Base-by-base conservation (phyloP, 495 filamentous ascomycete species). In the Penicillium pancosmium region DNA sequence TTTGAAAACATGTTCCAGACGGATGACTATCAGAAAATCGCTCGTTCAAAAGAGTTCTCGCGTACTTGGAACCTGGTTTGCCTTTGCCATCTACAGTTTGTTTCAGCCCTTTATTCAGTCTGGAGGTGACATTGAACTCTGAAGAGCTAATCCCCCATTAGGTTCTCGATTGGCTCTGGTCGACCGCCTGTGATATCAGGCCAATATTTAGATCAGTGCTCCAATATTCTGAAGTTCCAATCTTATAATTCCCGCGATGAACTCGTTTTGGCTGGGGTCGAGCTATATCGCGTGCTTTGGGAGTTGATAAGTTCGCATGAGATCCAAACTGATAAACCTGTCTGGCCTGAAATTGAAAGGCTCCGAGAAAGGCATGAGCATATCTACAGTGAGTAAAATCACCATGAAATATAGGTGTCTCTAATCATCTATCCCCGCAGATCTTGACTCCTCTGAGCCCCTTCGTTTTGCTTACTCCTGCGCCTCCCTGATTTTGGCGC, bases 1-100 rank as follows among this genome's bases (percentile, higher is more conserved):
- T 65, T 65, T 50, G 62, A 58, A 10, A 33, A 54, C 4, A 27
- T 65, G 11, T 15, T 59, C 15, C 50, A 56, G 16, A 16, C 44
- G 43, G 34, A 16, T n/a, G 44, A 31, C 12, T 18, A 2, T 5
- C n/a, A 16, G 6, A 23, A 65, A 25, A 25, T 51, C 5, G n/a
- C 16, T 19, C 27, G 35, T 10, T 51, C 62, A 19, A 51, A 52
- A 18, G 58, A 61, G n/a, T 16, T 58, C 1, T 31, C 61, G 16
- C 62, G 62, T 5, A 65, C 62, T 12, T 65, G 62, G 62, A 61
- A 65, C 19, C 40, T 65, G 41, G 60, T 65, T 12, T 65, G 62
- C 7, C 48, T 65, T 5, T 65, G 62, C 35, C 62, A 65, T 11
- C 11, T 65, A 48, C 57, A 65, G 62, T 65, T 49, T 31, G 55